Evolutionary conservation across 1,284 basidiomycete species (phyloP).

Genomic region (Heliocybe sulcata): DNA sequence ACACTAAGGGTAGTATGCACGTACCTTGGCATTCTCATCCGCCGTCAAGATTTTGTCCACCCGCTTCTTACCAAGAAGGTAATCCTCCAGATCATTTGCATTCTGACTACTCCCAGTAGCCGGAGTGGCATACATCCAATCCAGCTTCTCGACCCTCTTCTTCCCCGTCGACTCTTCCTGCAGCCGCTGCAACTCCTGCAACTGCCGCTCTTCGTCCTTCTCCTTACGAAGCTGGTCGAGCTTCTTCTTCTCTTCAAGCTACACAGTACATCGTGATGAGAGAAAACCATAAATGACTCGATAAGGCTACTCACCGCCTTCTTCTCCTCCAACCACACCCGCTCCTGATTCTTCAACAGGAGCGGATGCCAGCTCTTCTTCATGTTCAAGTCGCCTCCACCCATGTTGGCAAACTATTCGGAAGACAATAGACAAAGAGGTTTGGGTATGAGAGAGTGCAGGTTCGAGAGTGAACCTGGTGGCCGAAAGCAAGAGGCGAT

Average conservation of each 20-base stretch:
- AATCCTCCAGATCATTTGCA: slow-evolving; percentile 91
- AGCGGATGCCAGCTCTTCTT: slow-evolving; percentile 99
- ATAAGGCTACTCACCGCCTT: slow-evolving; percentile 63
- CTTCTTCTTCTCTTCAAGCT: slow-evolving; percentile 98
- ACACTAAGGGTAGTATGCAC: slow-evolving; percentile 12
- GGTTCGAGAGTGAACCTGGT: neutral
- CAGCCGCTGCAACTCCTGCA: slow-evolving; percentile 92
- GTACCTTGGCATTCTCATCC: slow-evolving; percentile 83
- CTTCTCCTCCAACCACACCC: slow-evolving; percentile 98
- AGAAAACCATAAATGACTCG: neutral
- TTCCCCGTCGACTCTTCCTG: slow-evolving; percentile 94
- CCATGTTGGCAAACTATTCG: slow-evolving; percentile 64
- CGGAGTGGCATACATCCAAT: slow-evolving; percentile 99
- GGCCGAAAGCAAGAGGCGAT: neutral
- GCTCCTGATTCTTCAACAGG: slow-evolving; percentile 97
- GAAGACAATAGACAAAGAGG: slow-evolving; percentile 9
- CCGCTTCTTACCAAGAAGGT: slow-evolving; percentile 95
- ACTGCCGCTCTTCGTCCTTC: slow-evolving; percentile 93
- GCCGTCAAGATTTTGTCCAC: slow-evolving; percentile 93
- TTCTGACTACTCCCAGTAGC: slow-evolving; percentile 79
- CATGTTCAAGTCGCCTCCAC: slow-evolving; percentile 93
- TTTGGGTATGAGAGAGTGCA: slow-evolving; percentile 4
- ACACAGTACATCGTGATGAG: slow-evolving; percentile 7
- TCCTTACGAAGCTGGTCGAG: slow-evolving; percentile 94
- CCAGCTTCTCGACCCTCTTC: slow-evolving; percentile 88